These are phyloP conservation scores for Cryphonectria japonica DNA, from an alignment of 2,329 filamentous ascomycete genomes.

Conservation along the genomic window DNA sequence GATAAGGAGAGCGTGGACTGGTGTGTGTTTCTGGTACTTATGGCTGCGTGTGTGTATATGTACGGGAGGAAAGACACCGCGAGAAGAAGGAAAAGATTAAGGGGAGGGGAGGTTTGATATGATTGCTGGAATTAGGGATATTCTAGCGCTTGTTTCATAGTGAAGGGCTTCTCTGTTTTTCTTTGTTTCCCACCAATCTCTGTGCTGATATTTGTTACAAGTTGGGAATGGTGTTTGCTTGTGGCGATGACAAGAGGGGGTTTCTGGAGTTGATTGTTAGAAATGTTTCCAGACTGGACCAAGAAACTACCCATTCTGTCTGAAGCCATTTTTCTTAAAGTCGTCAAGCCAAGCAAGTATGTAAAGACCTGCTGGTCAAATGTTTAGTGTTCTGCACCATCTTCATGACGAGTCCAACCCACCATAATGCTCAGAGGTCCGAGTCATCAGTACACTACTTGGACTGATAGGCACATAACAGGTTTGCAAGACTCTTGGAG, in stretches of 20 bases:
- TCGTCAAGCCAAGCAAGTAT: too few relatives aligned
- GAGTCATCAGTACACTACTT: too few relatives aligned
- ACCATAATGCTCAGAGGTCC: too few relatives aligned
- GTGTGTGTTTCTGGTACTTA: slow-evolving; percentile 15
- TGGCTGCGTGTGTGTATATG: slow-evolving; percentile 16
- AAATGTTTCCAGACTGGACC: too few relatives aligned
- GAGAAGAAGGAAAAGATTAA: slow-evolving; percentile 15
- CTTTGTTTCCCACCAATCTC: background rate
- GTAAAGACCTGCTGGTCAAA: too few relatives aligned
- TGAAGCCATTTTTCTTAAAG: background rate
- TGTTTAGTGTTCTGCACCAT: too few relatives aligned
- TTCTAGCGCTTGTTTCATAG: background rate
- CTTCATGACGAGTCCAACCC: too few relatives aligned
- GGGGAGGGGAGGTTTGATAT: background rate
- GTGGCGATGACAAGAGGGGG: too few relatives aligned
- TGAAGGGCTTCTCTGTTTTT: background rate
- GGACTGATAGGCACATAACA: too few relatives aligned
- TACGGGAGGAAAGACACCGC: slow-evolving; percentile 13
- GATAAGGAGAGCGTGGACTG: background rate
- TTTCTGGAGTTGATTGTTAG: too few relatives aligned
- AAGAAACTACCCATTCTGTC: background rate
- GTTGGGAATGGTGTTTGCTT: too few relatives aligned
- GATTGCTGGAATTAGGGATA: background rate
- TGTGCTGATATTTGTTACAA: background rate
- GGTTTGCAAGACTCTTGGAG: too few relatives aligned